These are phyloP conservation scores for Fibroporia radiculosa DNA, from an alignment of 768 basidiomycete species.

Conservation along the genomic window DNA sequence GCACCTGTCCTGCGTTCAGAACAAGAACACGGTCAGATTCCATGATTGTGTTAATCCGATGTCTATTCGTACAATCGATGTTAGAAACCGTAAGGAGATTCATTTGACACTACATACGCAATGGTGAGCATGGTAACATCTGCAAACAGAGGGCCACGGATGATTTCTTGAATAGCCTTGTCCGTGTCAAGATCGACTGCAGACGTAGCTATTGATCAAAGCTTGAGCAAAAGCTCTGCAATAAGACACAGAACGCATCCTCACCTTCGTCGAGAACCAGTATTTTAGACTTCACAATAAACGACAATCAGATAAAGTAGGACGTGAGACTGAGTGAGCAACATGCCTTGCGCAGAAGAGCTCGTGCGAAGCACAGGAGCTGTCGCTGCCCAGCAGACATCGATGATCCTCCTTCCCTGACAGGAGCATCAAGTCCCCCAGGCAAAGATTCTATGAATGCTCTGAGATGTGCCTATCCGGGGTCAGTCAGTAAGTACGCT, in stretches of 20 bases:
- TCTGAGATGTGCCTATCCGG: conserved; percentile 54
- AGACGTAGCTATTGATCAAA: conserved; percentile 53
- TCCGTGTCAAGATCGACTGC: conserved; percentile 91
- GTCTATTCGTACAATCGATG: conserved; percentile 29
- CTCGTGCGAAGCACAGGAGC: conserved; percentile 82
- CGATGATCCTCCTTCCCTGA: conserved; percentile 75
- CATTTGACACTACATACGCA: conserved; percentile 43
- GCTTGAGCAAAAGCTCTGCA: conserved; percentile 5
- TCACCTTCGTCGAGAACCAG: conserved; percentile 89
- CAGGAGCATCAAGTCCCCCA: conserved; percentile 62
- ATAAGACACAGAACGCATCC: not conserved
- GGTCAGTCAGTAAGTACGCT: not conserved
- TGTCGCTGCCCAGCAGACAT: conserved; percentile 84
- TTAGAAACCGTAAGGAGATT: not conserved
- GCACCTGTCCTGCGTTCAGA: conserved; percentile 67
- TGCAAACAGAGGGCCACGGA: conserved; percentile 69
- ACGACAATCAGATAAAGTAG: not conserved
- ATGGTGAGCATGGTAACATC: conserved; percentile 82
- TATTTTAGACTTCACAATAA: conserved; percentile 62
- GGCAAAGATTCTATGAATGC: conserved; percentile 58
- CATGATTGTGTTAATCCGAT: conserved; percentile 79
- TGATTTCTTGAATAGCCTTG: conserved; percentile 80
- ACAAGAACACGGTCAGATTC: conserved; percentile 79
- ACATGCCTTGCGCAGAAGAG: conserved; percentile 59
- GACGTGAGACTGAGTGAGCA: not conserved